Conservation (phyloP, 2,329 filamentous ascomycete genomes). For the Stromatinia cepivora region DNA sequence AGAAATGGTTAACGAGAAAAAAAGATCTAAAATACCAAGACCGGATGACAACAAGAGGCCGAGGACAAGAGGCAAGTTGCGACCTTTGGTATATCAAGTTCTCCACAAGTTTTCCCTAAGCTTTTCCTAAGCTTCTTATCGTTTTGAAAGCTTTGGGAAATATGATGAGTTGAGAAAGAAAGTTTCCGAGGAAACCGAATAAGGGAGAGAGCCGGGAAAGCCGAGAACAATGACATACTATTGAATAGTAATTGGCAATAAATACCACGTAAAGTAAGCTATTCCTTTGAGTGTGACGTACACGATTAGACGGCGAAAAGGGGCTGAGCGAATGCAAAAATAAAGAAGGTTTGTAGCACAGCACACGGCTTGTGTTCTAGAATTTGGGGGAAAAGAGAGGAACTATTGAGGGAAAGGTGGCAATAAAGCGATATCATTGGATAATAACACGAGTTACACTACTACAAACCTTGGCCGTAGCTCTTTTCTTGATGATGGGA, state of each 20-base stretch:
- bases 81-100: conserved; percentile 8
- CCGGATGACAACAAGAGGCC: neutral
- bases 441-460: neutral
- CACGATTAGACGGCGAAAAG: neutral
- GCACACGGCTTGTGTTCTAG: neutral
- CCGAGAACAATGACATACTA: neutral
- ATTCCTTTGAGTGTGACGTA: neutral
- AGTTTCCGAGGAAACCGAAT: neutral
- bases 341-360: neutral
- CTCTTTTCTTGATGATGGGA: neutral
- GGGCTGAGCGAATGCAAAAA: conserved; percentile 6
- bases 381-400: neutral
- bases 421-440: neutral
- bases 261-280: neutral
- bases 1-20: neutral
- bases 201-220: neutral
- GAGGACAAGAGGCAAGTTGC: neutral
- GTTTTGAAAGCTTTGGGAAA: neutral
- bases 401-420: neutral
- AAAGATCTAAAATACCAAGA: conserved; percentile 3
- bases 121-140: neutral
- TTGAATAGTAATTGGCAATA: too few relatives aligned
- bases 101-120: neutral
- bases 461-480: neutral
- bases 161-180: neutral